Base-by-base conservation (phyloP, 495 filamentous ascomycete species). In the Chaetomium cochliodes region DNA sequence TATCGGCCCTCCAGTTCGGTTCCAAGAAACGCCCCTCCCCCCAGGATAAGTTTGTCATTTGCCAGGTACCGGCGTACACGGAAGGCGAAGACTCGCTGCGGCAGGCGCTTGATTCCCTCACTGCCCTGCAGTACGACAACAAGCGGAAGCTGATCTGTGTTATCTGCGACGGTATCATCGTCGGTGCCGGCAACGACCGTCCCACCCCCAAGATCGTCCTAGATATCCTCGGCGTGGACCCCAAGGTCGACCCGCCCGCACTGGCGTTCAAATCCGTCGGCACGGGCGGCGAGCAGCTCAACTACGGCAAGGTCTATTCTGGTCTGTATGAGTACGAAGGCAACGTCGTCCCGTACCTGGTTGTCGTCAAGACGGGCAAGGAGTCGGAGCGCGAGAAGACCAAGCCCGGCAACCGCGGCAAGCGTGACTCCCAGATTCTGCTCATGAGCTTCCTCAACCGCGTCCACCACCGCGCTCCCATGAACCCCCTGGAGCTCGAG, bases 31-130 rank as follows among this genome's bases (percentile, higher is more conserved):
- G 92, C 20, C 94, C 94, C 5, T 81, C 88, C 20, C 88, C 92
- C 28, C 94, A 98, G 77, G 94, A 98, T 74, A 98, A 97, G 74
- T 98, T 98, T 65, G 94, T 98, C 64, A 97, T 98, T 66, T 98
- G 94, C 80, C 90, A 97, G 76, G 91, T 98, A 59, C 94, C 94
- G 22, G 94, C 94, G 15, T 98, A 98, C 73, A 98, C 94, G 0
- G 94, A 98, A 80, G 94, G 93, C 64, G 94, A 98, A 79, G 93
- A 98, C 74, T 89, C 91, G 22, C 78, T 98, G 23, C 84, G 94
- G 54, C 93, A 96, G 71, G 93, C 92, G 39, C 83, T 98, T 7
- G 94, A 98, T 73, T 98, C 94, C 3, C 82, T 97, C 64, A 97
- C 94, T 20, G 92, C 92, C 20, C 82, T 98, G 42, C 87, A 94